Conservation (phyloP, 1,284 basidiomycete genomes). For the Trametes versicolor region DNA sequence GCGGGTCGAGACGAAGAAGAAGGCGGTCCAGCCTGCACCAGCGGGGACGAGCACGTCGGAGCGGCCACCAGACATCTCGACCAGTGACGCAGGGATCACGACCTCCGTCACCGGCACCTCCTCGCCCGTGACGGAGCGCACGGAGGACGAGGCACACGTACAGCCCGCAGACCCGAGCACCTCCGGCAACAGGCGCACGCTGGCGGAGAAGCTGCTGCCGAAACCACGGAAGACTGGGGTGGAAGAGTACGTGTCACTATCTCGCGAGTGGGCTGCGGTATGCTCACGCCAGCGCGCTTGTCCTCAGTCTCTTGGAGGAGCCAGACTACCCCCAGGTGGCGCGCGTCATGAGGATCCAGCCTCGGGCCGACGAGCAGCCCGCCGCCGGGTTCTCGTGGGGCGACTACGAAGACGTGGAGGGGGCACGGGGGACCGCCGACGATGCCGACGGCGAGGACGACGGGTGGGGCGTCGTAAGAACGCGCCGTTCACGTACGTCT, state of each 20-base stretch:
- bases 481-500: slow-evolving; percentile 59
- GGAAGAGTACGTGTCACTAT: slow-evolving; percentile 62
- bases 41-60: slow-evolving; percentile 18
- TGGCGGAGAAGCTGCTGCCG: slow-evolving; percentile 68
- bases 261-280: slow-evolving; percentile 5
- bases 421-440: slow-evolving; percentile 52
- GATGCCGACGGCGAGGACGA: slow-evolving; percentile 69
- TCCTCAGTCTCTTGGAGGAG: slow-evolving; percentile 66
- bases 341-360: slow-evolving; percentile 71
- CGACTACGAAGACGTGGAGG: slow-evolving; percentile 76
- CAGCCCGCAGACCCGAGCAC: slow-evolving; percentile 28
- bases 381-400: slow-evolving; percentile 75
- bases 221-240: slow-evolving; percentile 70
- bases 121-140: slow-evolving; percentile 58
- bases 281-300: slow-evolving; percentile 8
- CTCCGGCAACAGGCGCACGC: slow-evolving; percentile 51
- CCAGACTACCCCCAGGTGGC: slow-evolving; percentile 63
- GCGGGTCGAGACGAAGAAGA: slow-evolving; percentile 49
- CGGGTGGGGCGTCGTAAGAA: slow-evolving; percentile 78
- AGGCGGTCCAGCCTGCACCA: slow-evolving; percentile 17
- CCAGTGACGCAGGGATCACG: slow-evolving; percentile 62
- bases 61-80: slow-evolving; percentile 48
- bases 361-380: slow-evolving; percentile 63
- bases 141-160: slow-evolving; percentile 49
- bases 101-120: slow-evolving; percentile 65